A percentile compares a stretch with the other conserved stretches of the same genome.
These are phyloP conservation scores for Ceratobasidium theobromae DNA, from an alignment of 1,284 basidiomycete species.

Conservation along the genomic window DNA sequence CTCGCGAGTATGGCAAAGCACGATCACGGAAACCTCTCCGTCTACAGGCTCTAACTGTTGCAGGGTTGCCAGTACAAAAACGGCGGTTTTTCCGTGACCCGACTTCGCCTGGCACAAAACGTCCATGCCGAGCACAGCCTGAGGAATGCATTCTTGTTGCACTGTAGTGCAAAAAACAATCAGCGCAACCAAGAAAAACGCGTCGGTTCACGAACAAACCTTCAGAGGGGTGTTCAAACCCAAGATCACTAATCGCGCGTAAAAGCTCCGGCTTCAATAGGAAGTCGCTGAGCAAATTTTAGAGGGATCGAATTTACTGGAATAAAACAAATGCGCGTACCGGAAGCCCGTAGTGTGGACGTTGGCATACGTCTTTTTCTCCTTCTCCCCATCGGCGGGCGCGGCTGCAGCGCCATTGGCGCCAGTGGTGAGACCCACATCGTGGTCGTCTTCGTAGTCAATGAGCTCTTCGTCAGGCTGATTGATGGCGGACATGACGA, in stretches of 20 bases:
- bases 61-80: constrained; percentile 96
- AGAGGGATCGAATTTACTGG: constrained; percentile 31
- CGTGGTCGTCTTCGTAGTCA: constrained; percentile 95
- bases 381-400: constrained; percentile 72
- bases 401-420: constrained; percentile 57
- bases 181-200: constrained; percentile 20
- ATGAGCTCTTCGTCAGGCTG: constrained; percentile 44
- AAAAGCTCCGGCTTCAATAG: constrained; percentile 95
- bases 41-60: constrained; percentile 99
- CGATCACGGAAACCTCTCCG: constrained; percentile 96
- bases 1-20: constrained; percentile 99
- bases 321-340: constrained; percentile 49
- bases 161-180: constrained; percentile 54
- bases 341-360: constrained; percentile 96
- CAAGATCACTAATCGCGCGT: constrained; percentile 96
- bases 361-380: constrained; percentile 96
- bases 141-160: constrained; percentile 99
- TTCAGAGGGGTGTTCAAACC: constrained; percentile 99
- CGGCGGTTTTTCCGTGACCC: constrained; percentile 99
- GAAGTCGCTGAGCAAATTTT: constrained; percentile 72
- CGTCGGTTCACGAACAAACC: constrained; percentile 55
- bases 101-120: constrained; percentile 99
- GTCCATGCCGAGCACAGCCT: constrained; percentile 99
- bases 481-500: constrained; percentile 18
- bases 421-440: constrained; percentile 64